Evolutionary conservation across 2,329 filamentous ascomycete species (phyloP).

Genomic region (Microascus cirrosus): DNA sequence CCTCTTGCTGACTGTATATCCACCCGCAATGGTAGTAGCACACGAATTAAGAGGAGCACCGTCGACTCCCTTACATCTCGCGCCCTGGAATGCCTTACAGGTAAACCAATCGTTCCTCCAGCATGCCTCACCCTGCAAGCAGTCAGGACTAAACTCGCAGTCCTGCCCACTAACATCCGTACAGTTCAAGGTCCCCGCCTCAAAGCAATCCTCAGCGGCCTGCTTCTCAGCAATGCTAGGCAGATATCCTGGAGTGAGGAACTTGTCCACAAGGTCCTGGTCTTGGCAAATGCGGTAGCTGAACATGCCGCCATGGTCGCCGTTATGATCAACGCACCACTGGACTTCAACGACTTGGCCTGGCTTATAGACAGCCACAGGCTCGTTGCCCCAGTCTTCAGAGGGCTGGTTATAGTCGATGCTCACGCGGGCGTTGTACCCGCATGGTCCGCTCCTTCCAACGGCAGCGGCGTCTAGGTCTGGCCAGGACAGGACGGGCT

Average conservation of each 20-base stretch:
- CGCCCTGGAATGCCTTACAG: slow-evolving; percentile 31
- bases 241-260: slow-evolving; percentile 32
- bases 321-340: slow-evolving; percentile 46
- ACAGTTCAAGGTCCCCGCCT: slow-evolving; percentile 32
- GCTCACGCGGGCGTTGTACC: slow-evolving; percentile 40
- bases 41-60: slow-evolving; percentile 29
- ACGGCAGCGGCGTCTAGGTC: slow-evolving; percentile 31
- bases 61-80: slow-evolving; percentile 34
- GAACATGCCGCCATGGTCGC: slow-evolving; percentile 47
- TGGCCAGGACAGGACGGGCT: slow-evolving; percentile 39
- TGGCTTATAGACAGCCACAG: slow-evolving; percentile 30
- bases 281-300: slow-evolving; percentile 41
- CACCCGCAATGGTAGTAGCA: slow-evolving; percentile 38
- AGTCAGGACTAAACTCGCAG: slow-evolving; percentile 37
- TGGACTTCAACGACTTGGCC: slow-evolving; percentile 36
- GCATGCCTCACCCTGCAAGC: slow-evolving; percentile 28
- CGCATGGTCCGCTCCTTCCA: slow-evolving; percentile 37
- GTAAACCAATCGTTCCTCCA: slow-evolving; percentile 44
- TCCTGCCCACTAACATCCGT: slow-evolving; percentile 36
- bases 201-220: slow-evolving; percentile 40
- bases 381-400: slow-evolving; percentile 27
- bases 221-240: slow-evolving; percentile 41
- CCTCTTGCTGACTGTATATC: slow-evolving; percentile 40
- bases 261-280: slow-evolving; percentile 36
- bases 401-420: slow-evolving; percentile 40